Percentiles rank a stretch among this genome's conserved stretches.
These are phyloP conservation scores for Pseudogymnoascus sp. DNA, from an alignment of 2,329 filamentous ascomycete species.

Conservation along the genomic window DNA sequence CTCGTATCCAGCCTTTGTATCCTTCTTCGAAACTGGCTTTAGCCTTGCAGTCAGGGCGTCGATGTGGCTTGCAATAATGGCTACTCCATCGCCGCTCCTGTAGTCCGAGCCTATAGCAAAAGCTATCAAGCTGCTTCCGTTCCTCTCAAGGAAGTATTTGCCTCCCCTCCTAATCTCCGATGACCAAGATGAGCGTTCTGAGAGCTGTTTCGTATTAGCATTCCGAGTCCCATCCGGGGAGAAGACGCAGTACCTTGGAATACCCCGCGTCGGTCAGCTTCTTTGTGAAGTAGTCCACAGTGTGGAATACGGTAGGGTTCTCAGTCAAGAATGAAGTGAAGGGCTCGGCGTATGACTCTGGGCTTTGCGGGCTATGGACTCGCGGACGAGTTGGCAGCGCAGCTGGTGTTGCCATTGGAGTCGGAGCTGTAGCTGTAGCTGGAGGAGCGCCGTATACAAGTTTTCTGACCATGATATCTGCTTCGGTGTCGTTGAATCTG, in stretches of 20 bases:
- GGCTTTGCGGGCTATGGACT: slow-evolving; percentile 18
- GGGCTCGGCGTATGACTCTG: slow-evolving; percentile 67
- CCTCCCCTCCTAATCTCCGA: slow-evolving; percentile 65
- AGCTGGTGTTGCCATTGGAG: slow-evolving; percentile 8
- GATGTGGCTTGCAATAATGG: slow-evolving; percentile 84
- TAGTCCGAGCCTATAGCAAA: slow-evolving; percentile 78
- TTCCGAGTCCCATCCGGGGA: not conserved
- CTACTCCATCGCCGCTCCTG: slow-evolving; percentile 74
- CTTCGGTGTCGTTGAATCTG: not conserved
- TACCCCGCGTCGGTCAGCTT: slow-evolving; percentile 68
- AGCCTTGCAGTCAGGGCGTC: slow-evolving; percentile 85
- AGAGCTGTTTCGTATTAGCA: slow-evolving; percentile 44
- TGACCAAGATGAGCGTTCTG: slow-evolving; percentile 70
- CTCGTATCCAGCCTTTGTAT: slow-evolving; percentile 75
- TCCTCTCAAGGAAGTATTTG: slow-evolving; percentile 82
- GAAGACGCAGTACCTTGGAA: slow-evolving; percentile 46
- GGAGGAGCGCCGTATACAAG: slow-evolving; percentile 8
- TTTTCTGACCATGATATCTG: not conserved
- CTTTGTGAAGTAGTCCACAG: slow-evolving; percentile 68
- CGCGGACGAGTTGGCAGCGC: not conserved
- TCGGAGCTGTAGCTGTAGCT: slow-evolving; percentile 14
- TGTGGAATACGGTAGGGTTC: slow-evolving; percentile 91
- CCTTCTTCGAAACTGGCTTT: slow-evolving; percentile 82
- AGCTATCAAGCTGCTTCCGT: slow-evolving; percentile 76
- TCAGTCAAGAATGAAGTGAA: slow-evolving; percentile 81